Percentiles rank a stretch among this genome's conserved stretches.
These are phyloP conservation scores for Myriosclerotinia scirpicola DNA, from an alignment of 2,329 filamentous ascomycete genomes.

Conservation along the genomic window DNA sequence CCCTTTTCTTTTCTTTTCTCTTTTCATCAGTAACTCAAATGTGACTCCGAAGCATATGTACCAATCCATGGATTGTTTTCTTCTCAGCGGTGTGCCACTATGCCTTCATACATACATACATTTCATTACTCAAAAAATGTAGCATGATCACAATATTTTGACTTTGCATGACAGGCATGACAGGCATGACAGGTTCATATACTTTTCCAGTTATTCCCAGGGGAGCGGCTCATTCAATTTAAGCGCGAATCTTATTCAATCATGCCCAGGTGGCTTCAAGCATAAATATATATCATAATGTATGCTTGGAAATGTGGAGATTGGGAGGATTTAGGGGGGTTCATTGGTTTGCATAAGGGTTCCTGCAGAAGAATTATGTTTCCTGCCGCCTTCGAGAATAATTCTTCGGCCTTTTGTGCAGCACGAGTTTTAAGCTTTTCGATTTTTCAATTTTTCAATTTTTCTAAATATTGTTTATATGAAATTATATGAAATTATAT, in stretches of 20 bases:
- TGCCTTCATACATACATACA: not conserved
- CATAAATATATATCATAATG: not conserved
- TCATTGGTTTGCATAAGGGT: conserved; percentile 5
- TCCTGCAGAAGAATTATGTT: conserved; percentile 16
- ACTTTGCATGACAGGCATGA: conserved; percentile 16
- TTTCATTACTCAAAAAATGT: conserved; percentile 10
- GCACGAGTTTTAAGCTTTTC: not conserved
- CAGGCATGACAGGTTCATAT: not conserved
- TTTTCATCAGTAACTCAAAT: not conserved
- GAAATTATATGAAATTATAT: too few species aligned
- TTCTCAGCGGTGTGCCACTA: conserved; percentile 16
- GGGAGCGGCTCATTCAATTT: conserved; percentile 19
- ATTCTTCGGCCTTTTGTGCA: conserved; percentile 1
- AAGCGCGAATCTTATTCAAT: conserved; percentile 16
- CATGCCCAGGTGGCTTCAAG: not conserved
- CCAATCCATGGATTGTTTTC: not conserved
- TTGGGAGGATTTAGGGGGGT: not conserved
- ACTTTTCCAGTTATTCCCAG: conserved; percentile 21
- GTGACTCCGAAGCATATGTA: conserved; percentile 11
- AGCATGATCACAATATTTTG: conserved; percentile 13
- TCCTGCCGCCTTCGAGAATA: conserved; percentile 19
- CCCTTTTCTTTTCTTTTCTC: not conserved
- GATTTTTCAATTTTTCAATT: too few species aligned
- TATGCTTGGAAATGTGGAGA: conserved; percentile 18
- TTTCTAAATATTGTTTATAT: too few species aligned